phyloP scores from a whole-genome alignment of 225 moss, liverwort and hornwort genomes.

The Rhytidiadelphus loreus region DNA sequence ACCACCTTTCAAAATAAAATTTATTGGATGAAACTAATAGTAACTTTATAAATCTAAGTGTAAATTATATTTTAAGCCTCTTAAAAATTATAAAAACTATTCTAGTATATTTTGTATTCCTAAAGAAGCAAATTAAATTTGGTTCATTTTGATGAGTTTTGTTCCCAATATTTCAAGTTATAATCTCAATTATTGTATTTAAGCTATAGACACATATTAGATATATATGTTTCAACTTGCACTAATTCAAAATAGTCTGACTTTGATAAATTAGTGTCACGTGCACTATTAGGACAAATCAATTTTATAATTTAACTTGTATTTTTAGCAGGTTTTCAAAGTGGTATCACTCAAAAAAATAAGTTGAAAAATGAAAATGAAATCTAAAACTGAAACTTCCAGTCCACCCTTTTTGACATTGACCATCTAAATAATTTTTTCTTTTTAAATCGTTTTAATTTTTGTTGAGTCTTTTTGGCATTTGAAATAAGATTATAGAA shows the following conservation, averaged over 20 bases:
- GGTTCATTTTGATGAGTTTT: neutral
- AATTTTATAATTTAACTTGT: neutral
- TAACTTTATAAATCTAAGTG: neutral
- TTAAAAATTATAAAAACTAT: neutral
- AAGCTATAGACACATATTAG: neutral
- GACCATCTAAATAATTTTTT: neutral
- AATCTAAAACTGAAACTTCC: neutral
- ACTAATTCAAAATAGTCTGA: neutral
- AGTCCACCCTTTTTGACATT: neutral
- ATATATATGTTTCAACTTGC: neutral
- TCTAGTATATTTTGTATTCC: neutral
- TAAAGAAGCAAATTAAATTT: neutral
- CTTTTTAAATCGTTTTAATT: neutral
- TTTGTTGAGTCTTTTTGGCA: neutral
- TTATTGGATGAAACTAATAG: neutral
- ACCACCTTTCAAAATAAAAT: neutral
- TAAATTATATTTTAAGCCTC: neutral
- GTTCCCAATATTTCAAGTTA: neutral
- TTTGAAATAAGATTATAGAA: neutral
- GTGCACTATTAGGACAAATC: neutral
- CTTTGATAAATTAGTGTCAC: neutral
- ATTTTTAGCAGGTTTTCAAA: neutral
- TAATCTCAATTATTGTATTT: neutral
- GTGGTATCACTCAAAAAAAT: fast-evolving
- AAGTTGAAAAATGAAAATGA: neutral